Evolutionary conservation across 2,329 filamentous ascomycete genomes (phyloP).

Genomic region (Claviceps humidiphila): DNA sequence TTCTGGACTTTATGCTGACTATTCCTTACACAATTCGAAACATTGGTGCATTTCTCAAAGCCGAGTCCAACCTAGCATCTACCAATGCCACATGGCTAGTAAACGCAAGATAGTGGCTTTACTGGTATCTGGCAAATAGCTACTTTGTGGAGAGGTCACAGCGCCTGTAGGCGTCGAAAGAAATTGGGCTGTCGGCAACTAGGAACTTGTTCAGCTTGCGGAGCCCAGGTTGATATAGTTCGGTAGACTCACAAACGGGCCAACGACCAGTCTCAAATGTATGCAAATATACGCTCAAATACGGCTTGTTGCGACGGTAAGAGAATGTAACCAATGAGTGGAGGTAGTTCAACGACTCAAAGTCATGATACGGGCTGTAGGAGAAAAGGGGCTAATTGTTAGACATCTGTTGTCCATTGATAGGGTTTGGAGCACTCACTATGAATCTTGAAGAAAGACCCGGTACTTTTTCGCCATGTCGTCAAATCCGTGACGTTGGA

Average conservation of each 20-base stretch:
- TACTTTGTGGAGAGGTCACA: neutral
- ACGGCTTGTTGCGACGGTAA: neutral
- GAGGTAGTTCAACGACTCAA: neutral
- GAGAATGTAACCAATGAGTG: constrained; percentile 1
- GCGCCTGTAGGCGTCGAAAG: neutral
- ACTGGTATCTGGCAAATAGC: too few relatives aligned
- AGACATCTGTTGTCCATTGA: neutral
- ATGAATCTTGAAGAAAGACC: neutral
- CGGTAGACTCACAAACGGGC: neutral
- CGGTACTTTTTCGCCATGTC: neutral
- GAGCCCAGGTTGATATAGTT: neutral
- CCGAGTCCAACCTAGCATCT: too few relatives aligned
- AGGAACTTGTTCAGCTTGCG: neutral
- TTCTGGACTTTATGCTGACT: too few relatives aligned
- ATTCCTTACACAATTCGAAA: too few relatives aligned
- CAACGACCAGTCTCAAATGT: neutral
- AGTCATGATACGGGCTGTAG: neutral
- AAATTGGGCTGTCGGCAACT: neutral
- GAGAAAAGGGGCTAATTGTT: neutral
- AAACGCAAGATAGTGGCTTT: too few relatives aligned
- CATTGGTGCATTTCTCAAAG: too few relatives aligned
- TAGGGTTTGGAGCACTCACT: neutral
- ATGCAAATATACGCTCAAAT: constrained; percentile 1
- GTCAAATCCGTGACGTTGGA: neutral
- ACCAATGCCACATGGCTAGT: too few relatives aligned